phyloP scores from a whole-genome alignment of 2,329 filamentous ascomycete species.

The Exophiala dermatitidis region DNA sequence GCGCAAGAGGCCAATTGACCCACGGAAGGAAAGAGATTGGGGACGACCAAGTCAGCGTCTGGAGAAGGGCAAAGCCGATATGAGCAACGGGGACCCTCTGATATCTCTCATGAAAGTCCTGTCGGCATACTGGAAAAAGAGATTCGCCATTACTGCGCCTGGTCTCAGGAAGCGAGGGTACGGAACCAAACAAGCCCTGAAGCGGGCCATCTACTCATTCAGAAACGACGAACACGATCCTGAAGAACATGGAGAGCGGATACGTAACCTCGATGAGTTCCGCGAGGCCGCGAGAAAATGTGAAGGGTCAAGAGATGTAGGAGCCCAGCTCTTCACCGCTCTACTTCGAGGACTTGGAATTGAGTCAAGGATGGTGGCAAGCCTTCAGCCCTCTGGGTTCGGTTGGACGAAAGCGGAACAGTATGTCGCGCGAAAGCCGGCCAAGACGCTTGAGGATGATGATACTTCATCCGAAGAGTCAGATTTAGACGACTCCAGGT shows the following conservation, averaged over 20 bases:
- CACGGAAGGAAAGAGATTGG: conserved; percentile 57
- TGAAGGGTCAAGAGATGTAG: conserved; percentile 77
- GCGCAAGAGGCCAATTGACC: conserved; percentile 36
- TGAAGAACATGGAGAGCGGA: conserved; percentile 66
- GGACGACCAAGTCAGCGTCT: conserved; percentile 59
- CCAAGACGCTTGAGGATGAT: conserved; percentile 1
- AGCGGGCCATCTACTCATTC: conserved; percentile 66
- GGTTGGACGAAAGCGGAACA: conserved; percentile 86
- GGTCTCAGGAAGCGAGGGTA: conserved; percentile 87
- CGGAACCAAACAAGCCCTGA: conserved; percentile 65
- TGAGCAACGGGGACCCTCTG: conserved; percentile 76
- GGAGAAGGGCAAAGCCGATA: conserved; percentile 63
- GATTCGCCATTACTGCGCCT: conserved; percentile 68
- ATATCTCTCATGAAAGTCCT: conserved; percentile 68
- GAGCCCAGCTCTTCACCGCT: conserved; percentile 82
- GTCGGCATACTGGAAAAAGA: conserved; percentile 80
- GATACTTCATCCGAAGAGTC: conserved; percentile 16
- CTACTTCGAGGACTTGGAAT: conserved; percentile 72
- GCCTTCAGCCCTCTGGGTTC: conserved; percentile 78
- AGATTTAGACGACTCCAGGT: conserved; percentile 13
- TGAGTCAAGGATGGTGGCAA: conserved; percentile 76
- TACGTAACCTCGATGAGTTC: conserved; percentile 61
- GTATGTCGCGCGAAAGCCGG: conserved; percentile 17
- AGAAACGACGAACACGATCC: conserved; percentile 55
- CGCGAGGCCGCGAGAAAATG: conserved; percentile 60